Base-by-base conservation (phyloP, 495 filamentous ascomycete species). In the Podospora appendiculata region DNA sequence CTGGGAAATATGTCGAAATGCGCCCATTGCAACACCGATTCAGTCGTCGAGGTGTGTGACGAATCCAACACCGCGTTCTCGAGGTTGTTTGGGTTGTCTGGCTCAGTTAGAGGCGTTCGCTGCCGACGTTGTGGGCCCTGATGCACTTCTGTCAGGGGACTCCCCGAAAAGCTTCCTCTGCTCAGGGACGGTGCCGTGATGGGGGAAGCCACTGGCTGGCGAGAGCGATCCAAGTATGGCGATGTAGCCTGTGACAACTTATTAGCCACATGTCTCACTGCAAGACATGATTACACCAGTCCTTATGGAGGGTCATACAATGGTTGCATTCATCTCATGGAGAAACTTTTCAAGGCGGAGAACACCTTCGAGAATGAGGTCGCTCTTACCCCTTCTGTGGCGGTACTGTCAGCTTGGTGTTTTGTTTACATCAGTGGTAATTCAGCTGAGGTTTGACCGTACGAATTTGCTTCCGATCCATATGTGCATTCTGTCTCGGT, bases 11-110 rank as follows among this genome's bases (percentile, higher is more conserved):
- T 54, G 32, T 62, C 57, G 17, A 63, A 63, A 32, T 63, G 60
- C 8, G 67, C 48, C 54, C 60, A 70, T 7, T 57, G 51, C 14
- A 70, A 54, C 10, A 70, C 43, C 6, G 61, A 58, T 51, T 70
- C 67, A 0, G 65, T 70, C 8, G 67, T 63, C 13, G 58, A 62
- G 5, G 60, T 65, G 50, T 68, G 67, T 47, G 54, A 56, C 2
- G 60, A 64, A 9, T 61, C 58, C 6, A 69, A 55, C 12, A 62
- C 65, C 3, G 67, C 67, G 35, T 69, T 69, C 19, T 64, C 64
- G 10, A 64, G 54, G 36, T 48, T 59, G 35, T 44, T 51, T 0
- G 47, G 41, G 46, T 39, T 53, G 36, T 56, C 38, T 5, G 34
- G 43, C 12, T 58, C 51, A 18, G 34, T 41, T n/a, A 41, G 19